Evolutionary conservation across 1,139 yeast species (phyloP).

Genomic region (Hemisphaericaspora xylanilytica): DNA sequence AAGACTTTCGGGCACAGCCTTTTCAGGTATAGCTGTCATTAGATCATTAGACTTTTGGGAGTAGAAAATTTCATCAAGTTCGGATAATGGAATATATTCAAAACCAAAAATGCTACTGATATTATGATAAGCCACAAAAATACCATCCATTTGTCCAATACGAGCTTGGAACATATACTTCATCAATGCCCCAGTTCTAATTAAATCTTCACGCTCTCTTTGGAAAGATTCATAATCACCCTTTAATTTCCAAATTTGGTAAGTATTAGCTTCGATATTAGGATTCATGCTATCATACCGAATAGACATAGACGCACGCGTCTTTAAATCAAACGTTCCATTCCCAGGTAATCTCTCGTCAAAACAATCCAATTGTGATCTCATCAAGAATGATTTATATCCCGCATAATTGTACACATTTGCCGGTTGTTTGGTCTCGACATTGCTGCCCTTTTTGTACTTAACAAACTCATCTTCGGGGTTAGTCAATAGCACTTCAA

Average conservation of each 20-base stretch:
- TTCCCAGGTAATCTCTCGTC: slow-evolving; percentile 80
- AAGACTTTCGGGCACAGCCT: background rate
- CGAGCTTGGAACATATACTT: slow-evolving; percentile 90
- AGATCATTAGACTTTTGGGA: slow-evolving; percentile 7
- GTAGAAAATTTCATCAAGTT: slow-evolving; percentile 55
- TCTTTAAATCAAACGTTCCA: slow-evolving; percentile 89
- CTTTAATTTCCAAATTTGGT: slow-evolving; percentile 57
- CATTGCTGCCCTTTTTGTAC: slow-evolving; percentile 14
- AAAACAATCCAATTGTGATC: slow-evolving; percentile 89
- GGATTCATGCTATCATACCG: slow-evolving; percentile 74
- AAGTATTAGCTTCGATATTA: slow-evolving; percentile 48
- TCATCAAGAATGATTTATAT: slow-evolving; percentile 66
- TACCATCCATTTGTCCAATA: slow-evolving; percentile 96
- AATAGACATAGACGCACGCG: slow-evolving; percentile 86
- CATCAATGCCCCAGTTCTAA: slow-evolving; percentile 67
- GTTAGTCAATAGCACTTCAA: slow-evolving; percentile 72
- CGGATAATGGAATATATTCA: slow-evolving; percentile 75
- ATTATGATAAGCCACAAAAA: slow-evolving; percentile 88
- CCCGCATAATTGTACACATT: slow-evolving; percentile 68
- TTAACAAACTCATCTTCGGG: slow-evolving; percentile 46
- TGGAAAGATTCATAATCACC: slow-evolving; percentile 79
- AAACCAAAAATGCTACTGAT: slow-evolving; percentile 81
- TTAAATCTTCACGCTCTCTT: slow-evolving; percentile 73
- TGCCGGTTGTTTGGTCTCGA: slow-evolving; percentile 19
- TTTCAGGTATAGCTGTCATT: too few species aligned